Evolutionary conservation across 2,329 filamentous ascomycete species (phyloP).

Genomic region (Didymosphaeria variabile): DNA sequence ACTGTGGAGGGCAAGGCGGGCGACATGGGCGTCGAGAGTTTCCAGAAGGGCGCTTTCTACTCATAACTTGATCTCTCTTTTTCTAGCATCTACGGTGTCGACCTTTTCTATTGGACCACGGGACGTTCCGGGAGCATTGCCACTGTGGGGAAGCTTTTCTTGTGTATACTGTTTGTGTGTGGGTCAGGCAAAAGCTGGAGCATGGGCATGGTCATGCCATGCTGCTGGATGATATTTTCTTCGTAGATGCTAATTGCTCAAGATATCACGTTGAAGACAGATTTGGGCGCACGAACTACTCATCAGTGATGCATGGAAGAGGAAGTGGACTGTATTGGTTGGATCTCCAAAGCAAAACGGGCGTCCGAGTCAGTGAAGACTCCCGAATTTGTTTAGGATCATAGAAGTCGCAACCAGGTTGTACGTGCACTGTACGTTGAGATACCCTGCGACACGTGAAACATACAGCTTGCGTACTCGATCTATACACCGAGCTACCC

Average conservation of each 20-base stretch:
- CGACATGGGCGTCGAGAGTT: slow-evolving; percentile 73
- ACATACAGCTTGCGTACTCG: background rate
- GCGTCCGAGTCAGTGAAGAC: background rate
- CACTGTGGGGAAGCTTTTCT: background rate
- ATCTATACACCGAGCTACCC: no score
- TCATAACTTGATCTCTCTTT: slow-evolving; percentile 53
- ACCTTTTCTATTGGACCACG: background rate
- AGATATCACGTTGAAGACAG: background rate
- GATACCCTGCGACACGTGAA: background rate
- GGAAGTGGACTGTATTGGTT: background rate
- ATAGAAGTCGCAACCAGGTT: background rate
- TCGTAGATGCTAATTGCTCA: background rate
- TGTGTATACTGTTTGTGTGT: slow-evolving; percentile 7
- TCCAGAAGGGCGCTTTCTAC: slow-evolving; percentile 75
- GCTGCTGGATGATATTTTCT: background rate
- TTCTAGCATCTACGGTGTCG: background rate
- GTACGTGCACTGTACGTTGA: background rate
- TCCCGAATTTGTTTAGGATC: background rate
- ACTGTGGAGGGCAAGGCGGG: slow-evolving; percentile 67
- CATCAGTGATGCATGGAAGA: background rate
- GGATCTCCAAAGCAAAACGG: background rate
- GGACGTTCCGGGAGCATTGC: background rate
- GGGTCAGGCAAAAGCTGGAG: slow-evolving; percentile 3
- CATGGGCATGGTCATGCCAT: background rate
- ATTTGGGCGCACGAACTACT: no score